phyloP scores from a whole-genome alignment of 2,329 filamentous ascomycete species.

The Ploettnerulaceae sp. region DNA sequence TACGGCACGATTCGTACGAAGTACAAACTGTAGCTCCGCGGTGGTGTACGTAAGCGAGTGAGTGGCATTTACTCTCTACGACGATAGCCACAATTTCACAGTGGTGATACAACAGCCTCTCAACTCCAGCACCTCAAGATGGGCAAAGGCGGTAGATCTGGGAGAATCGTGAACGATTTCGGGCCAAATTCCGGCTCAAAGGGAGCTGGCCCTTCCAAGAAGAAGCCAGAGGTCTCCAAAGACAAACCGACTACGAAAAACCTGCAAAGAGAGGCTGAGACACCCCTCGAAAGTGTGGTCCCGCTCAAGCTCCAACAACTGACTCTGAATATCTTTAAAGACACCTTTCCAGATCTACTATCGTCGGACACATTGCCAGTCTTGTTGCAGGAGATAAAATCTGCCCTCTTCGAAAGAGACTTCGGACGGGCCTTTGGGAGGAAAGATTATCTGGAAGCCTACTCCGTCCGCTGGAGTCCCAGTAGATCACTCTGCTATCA shows the following conservation, averaged over 20 bases:
- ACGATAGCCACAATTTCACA: no score
- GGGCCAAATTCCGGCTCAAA: not conserved
- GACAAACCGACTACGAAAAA: conserved; percentile 1
- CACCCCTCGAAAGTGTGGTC: conserved; percentile 27
- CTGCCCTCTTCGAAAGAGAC: conserved; percentile 79
- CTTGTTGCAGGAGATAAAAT: conserved; percentile 76
- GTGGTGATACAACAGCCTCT: no score
- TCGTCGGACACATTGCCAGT: conserved; percentile 43
- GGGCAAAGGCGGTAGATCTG: not conserved
- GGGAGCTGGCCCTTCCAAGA: not conserved
- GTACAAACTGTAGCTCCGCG: no score
- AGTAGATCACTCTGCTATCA: conserved; percentile 78
- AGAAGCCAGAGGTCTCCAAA: not conserved
- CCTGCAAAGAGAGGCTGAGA: not conserved
- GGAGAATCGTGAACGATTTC: not conserved
- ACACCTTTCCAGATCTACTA: conserved; percentile 53
- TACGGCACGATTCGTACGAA: no score
- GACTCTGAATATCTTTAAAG: conserved; percentile 67
- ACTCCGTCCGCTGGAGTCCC: conserved; percentile 88
- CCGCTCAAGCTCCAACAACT: conserved; percentile 58
- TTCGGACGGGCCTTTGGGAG: conserved; percentile 75
- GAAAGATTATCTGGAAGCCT: conserved; percentile 68
- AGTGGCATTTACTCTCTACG: no score
- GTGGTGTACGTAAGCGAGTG: no score
- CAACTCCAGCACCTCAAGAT: not conserved